Evolutionary conservation across 2,329 filamentous ascomycete genomes (phyloP).

Genomic region (Phyllosticta citribraziliensis): DNA sequence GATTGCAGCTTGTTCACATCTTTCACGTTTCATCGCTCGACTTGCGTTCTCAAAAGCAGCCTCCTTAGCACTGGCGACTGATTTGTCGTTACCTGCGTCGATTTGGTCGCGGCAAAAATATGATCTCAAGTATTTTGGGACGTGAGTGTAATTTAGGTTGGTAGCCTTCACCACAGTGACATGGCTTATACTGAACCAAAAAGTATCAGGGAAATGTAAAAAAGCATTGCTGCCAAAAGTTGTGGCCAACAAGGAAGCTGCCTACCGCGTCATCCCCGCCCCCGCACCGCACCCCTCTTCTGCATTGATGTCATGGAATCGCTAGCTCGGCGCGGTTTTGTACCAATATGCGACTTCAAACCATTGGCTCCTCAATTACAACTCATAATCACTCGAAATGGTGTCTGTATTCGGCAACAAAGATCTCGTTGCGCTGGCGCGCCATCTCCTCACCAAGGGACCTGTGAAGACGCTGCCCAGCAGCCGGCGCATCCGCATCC

Average conservation of each 20-base stretch:
- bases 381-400: background rate
- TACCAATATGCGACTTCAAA: background rate
- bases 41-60: background rate
- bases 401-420: background rate
- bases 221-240: background rate
- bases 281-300: background rate
- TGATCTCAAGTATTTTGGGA: too few relatives aligned
- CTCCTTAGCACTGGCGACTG: too few relatives aligned
- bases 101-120: too few relatives aligned
- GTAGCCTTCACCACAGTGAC: too few relatives aligned
- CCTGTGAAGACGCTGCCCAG: constrained; percentile 15
- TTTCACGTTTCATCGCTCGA: background rate
- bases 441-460: constrained; percentile 18
- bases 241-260: background rate
- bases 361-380: background rate
- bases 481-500: constrained; percentile 20
- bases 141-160: too few relatives aligned
- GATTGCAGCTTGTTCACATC: background rate
- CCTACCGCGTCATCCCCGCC: background rate
- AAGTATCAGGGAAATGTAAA: background rate
- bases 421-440: constrained; percentile 23
- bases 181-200: too few relatives aligned
- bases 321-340: background rate
- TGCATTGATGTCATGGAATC: background rate
- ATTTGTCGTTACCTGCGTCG: too few relatives aligned